Conservation (phyloP, 345 rosid species). For the Syzygium jambos region DNA sequence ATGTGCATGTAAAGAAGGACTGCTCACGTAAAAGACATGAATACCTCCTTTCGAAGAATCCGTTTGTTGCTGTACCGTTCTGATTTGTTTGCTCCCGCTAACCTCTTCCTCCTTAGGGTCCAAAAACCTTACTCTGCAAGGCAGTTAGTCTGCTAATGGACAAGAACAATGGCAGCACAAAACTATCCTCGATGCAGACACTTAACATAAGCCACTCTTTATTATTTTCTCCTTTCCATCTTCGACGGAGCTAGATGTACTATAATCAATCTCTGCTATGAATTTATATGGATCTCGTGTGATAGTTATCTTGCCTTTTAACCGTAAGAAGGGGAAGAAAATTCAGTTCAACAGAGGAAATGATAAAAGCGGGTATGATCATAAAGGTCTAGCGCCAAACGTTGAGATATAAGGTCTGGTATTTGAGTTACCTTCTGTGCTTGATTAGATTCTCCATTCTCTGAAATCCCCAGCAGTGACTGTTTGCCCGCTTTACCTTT, state of each 20-base stretch:
- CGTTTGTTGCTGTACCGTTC: neutral
- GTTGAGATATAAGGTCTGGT: neutral
- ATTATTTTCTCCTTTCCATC: neutral
- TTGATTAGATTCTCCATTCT: conserved; percentile 10
- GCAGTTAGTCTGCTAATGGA: neutral
- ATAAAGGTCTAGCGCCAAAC: neutral
- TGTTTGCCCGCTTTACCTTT: neutral
- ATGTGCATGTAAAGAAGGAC: neutral
- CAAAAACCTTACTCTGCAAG: neutral
- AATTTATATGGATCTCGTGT: neutral
- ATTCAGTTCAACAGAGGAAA: neutral
- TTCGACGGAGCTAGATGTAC: neutral
- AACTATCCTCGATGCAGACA: neutral
- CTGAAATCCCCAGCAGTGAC: neutral
- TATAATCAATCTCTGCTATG: neutral
- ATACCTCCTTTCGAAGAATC: neutral
- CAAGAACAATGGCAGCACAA: neutral
- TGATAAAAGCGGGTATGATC: neutral
- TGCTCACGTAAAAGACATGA: neutral
- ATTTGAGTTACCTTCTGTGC: conserved; percentile 17
- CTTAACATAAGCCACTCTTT: neutral
- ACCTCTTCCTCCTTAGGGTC: neutral
- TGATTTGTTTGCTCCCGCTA: neutral
- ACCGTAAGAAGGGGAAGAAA: neutral
- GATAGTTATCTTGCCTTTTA: neutral